Evolutionary conservation across 2,329 filamentous ascomycete genomes (phyloP), one percentile per base, ranked within the genome.

Genomic region (Juglanconis oblonga): DNA sequence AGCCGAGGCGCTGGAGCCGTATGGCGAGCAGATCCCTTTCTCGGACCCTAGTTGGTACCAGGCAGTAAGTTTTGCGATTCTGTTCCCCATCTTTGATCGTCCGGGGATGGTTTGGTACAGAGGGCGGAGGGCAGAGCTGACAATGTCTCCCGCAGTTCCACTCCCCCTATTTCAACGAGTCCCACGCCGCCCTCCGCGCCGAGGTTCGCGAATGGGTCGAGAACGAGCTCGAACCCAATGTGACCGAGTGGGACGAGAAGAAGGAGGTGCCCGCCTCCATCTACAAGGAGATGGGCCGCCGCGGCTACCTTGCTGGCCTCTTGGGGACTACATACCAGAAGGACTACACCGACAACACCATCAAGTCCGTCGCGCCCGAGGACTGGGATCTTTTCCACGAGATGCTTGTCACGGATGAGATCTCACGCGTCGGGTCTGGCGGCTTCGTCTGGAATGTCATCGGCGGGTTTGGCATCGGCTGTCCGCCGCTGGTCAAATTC

Each of bases 361-460:
- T 97, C 68, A 86, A 90, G 77, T 89, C 87, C 52, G 95, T 99
- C 11, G 76, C 89, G 0, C 80, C 90, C 0, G 92, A 97, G 77
- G 88, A 95, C 73, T 99, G 94, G 94, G 95, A 99, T 78, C 85
- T 96, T 49, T 99, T 98, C 87, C 95, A 99, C 77, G 95, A 99
- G 82, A 84, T 98, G 85, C 83, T 98, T 49, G 73, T 99, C 62
- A 98, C 94, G 1, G 95, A 99, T 68, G 95, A 99, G 82, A 79
- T 99, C 49, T 96, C 91, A 44, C 91, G 95, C 58, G 81, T 87
- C 54, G 95, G 89, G 58, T 96, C 91, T 52, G 95, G 95, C 70
- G 95, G 95, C 61, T 89, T 98, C 65, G 92, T 98, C 29, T 98
- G 95, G 95, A 97, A 97, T 75, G 80, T 98, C 69, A 89, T 98